Evolutionary conservation across 1,284 basidiomycete genomes (phyloP).

Genomic region (Flammula alnicola): DNA sequence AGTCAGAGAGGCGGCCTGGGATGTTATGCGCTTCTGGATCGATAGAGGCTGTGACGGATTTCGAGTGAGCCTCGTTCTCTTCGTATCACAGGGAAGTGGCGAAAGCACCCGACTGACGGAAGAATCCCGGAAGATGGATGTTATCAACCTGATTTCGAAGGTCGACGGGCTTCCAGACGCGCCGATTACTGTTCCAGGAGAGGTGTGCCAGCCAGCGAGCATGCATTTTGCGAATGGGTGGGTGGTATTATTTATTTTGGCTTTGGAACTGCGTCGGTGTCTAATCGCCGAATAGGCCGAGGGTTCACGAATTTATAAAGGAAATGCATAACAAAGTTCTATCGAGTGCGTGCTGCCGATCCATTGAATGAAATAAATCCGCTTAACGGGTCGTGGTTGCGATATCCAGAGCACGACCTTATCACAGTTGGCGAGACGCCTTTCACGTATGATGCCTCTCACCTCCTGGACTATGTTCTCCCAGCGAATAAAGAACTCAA

Average conservation of each 20-base stretch:
- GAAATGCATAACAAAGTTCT: constrained; percentile 69
- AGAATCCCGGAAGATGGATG: constrained; percentile 56
- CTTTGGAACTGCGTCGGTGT: neutral
- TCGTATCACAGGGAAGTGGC: neutral
- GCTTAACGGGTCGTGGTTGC: neutral
- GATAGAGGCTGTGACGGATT: constrained; percentile 79
- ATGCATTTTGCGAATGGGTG: constrained; percentile 66
- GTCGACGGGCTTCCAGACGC: constrained; percentile 68
- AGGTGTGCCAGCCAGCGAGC: constrained; percentile 62
- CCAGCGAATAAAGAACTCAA: constrained; percentile 68
- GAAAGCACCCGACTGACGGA: neutral
- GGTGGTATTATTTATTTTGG: constrained; percentile 15
- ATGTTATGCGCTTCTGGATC: constrained; percentile 77
- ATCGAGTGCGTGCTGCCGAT: constrained; percentile 46
- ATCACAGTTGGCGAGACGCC: constrained; percentile 75
- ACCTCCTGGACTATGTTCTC: constrained; percentile 62
- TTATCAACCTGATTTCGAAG: constrained; percentile 73
- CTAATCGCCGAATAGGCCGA: constrained; percentile 44
- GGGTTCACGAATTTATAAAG: constrained; percentile 69
- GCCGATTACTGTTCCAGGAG: constrained; percentile 52
- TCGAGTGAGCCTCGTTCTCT: constrained; percentile 44
- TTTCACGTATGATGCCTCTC: constrained; percentile 54
- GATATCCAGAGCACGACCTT: constrained; percentile 49
- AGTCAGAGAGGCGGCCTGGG: constrained; percentile 65
- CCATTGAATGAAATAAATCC: constrained; percentile 1